Evolutionary conservation across 495 filamentous ascomycete species (phyloP).

Genomic region (Cercophora newfieldiana): DNA sequence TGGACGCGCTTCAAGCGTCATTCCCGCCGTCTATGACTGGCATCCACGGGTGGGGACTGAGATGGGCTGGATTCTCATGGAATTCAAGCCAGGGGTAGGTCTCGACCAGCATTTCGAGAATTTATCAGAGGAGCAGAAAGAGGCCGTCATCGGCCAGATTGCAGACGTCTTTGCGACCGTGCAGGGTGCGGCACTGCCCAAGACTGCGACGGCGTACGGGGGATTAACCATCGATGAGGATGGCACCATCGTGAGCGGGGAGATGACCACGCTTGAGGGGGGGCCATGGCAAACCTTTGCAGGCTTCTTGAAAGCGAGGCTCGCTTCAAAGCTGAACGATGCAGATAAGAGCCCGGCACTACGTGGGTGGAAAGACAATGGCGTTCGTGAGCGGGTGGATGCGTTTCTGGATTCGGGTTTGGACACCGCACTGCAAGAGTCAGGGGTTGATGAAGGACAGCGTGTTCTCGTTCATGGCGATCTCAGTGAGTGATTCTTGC

Average conservation of each 20-base stretch:
- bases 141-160: neutral
- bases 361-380: slow-evolving; percentile 9
- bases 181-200: neutral
- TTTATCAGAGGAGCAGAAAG: neutral
- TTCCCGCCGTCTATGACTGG: slow-evolving; percentile 14
- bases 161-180: neutral
- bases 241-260: neutral
- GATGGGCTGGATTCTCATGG: slow-evolving; percentile 8
- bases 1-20: neutral
- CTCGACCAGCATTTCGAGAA: slow-evolving; percentile 1
- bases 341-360: slow-evolving; percentile 10
- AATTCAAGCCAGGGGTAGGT: slow-evolving; percentile 5
- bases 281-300: slow-evolving; percentile 3
- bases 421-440: neutral
- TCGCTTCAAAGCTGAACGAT: neutral
- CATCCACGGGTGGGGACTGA: neutral
- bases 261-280: slow-evolving; percentile 11
- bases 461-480: slow-evolving; percentile 10
- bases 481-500: slow-evolving; percentile 11
- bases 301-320: neutral
- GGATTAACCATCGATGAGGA: neutral
- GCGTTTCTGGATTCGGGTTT: slow-evolving; percentile 1
- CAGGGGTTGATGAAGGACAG: neutral
- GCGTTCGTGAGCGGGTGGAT: slow-evolving; percentile 12
- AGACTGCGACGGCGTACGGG: neutral